These are phyloP conservation scores for Rhynchosporium agropyri DNA, from an alignment of 2,329 filamentous ascomycete genomes.

Conservation along the genomic window DNA sequence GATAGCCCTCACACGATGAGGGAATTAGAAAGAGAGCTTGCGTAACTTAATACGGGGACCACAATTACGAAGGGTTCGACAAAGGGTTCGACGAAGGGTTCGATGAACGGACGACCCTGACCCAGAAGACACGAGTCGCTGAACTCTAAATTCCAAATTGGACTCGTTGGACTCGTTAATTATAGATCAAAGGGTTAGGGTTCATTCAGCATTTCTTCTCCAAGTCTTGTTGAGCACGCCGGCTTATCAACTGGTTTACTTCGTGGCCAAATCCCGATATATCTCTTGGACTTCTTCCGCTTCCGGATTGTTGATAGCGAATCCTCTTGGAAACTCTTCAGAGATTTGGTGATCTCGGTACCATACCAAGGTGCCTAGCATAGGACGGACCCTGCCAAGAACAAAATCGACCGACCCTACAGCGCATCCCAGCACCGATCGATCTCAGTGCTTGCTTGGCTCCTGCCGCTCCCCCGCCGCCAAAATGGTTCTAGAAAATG, in stretches of 20 bases:
- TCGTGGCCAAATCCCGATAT: constrained; percentile 8
- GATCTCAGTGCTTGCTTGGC: background rate
- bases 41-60: too few relatives aligned
- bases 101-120: too few relatives aligned
- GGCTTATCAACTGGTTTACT: too few relatives aligned
- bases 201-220: background rate
- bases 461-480: constrained; percentile 2
- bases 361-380: background rate
- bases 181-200: too few relatives aligned
- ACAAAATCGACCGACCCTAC: background rate
- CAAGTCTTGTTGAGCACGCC: background rate
- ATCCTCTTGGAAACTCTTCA: background rate
- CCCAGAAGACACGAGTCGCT: too few relatives aligned
- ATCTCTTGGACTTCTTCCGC: background rate
- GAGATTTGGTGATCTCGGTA: background rate
- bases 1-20: too few relatives aligned
- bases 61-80: too few relatives aligned
- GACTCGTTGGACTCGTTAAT: too few relatives aligned
- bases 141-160: too few relatives aligned
- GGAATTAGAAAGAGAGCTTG: too few relatives aligned
- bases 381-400: constrained; percentile 13
- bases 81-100: too few relatives aligned
- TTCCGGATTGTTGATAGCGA: too few relatives aligned
- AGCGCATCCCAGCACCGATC: background rate
- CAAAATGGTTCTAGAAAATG: constrained; percentile 7